Evolutionary conservation across 2,329 filamentous ascomycete species (phyloP).

Genomic region (Colletotrichum sidae): DNA sequence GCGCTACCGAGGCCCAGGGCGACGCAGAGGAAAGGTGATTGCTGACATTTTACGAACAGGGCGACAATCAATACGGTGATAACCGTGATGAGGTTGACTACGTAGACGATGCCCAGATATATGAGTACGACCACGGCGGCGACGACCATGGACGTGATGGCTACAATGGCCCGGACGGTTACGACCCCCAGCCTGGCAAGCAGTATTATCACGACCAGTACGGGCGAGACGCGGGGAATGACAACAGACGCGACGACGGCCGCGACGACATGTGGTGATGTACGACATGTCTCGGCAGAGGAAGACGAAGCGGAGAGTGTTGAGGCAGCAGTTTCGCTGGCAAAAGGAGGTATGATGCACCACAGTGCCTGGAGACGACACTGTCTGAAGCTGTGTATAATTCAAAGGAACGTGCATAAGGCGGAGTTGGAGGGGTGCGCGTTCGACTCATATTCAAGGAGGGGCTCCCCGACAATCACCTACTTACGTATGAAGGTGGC

Average conservation of each 20-base stretch:
- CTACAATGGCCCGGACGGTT: constrained; percentile 52
- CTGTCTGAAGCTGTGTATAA: constrained; percentile 25
- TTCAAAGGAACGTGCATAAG: constrained; percentile 33
- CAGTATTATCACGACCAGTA: constrained; percentile 55
- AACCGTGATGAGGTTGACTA: constrained; percentile 59
- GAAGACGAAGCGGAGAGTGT: background rate
- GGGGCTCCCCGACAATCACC: constrained; percentile 10
- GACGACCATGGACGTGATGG: constrained; percentile 50
- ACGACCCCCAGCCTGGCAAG: constrained; percentile 50
- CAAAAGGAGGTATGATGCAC: background rate
- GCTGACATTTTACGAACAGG: constrained; percentile 43
- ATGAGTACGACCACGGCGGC: constrained; percentile 62
- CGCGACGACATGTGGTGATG: constrained; percentile 58
- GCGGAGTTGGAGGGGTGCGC: constrained; percentile 33
- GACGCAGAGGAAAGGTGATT: background rate
- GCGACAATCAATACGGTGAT: constrained; percentile 60
- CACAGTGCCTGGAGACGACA: background rate
- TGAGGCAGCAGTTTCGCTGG: background rate
- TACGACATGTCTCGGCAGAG: background rate
- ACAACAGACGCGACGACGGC: constrained; percentile 48
- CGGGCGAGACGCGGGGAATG: constrained; percentile 45
- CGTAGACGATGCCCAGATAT: constrained; percentile 64
- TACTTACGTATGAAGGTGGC: background rate
- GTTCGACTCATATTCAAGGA: constrained; percentile 31
- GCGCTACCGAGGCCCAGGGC: background rate